Evolutionary conservation across 169 alveolate genomes (phyloP).

Genomic region (Plasmodium blacklocki): DNA sequence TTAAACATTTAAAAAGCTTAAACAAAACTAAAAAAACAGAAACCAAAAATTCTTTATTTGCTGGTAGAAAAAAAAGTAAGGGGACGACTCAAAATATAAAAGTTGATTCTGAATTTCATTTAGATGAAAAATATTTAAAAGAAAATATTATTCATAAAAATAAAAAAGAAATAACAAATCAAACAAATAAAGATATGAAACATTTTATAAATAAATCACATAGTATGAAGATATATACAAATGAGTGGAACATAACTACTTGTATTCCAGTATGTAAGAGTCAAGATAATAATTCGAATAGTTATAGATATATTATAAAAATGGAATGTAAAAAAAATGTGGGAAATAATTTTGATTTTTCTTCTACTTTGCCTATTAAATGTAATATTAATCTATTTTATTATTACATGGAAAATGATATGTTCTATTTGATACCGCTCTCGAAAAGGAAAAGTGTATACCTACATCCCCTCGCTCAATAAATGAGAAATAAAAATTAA

Average conservation of each 20-base stretch:
- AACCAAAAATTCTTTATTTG: conserved; percentile 61
- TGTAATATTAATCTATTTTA: conserved; percentile 55
- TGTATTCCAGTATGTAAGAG: not conserved
- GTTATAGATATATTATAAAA: conserved; percentile 33
- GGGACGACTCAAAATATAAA: conserved; percentile 15
- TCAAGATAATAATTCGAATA: not conserved
- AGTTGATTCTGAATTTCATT: conserved; percentile 18
- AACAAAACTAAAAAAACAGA: conserved; percentile 41
- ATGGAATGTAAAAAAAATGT: conserved; percentile 58
- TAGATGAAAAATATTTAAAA: conserved; percentile 56
- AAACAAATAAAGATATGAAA: not conserved
- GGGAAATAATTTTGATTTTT: conserved; percentile 55
- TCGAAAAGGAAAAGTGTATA: conserved; percentile 26
- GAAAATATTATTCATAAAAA: conserved; percentile 8
- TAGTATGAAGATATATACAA: conserved; percentile 32
- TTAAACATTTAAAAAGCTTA: conserved; percentile 43
- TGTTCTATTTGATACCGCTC: conserved; percentile 29
- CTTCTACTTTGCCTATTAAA: conserved; percentile 59
- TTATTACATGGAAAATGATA: conserved; percentile 23
- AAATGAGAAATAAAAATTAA: not conserved
- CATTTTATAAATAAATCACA: conserved; percentile 36
- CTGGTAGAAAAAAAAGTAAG: conserved; percentile 43
- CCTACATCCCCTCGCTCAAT: conserved; percentile 34
- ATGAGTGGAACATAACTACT: conserved; percentile 53
- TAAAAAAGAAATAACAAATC: not conserved